Evolutionary conservation across 2,329 filamentous ascomycete genomes (phyloP).

Genomic region (Xylaria sp.): DNA sequence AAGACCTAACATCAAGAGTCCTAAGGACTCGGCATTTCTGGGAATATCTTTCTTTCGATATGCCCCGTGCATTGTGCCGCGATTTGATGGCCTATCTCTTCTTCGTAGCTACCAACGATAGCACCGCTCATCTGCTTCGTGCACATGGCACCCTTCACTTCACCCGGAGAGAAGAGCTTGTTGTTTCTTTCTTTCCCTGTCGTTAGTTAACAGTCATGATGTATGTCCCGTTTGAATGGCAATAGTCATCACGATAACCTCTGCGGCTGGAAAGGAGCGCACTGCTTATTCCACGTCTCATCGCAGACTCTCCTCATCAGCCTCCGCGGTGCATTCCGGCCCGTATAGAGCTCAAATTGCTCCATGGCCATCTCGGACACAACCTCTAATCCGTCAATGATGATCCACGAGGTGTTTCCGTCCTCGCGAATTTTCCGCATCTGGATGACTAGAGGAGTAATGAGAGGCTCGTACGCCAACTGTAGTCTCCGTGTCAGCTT

Average conservation of each 20-base stretch:
- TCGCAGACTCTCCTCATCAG: slow-evolving; percentile 68
- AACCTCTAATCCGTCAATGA: slow-evolving; percentile 74
- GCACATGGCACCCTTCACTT: not conserved
- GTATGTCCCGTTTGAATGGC: not conserved
- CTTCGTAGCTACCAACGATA: not conserved
- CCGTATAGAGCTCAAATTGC: slow-evolving; percentile 78
- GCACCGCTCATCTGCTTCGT: not conserved
- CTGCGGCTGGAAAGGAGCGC: slow-evolving; percentile 42
- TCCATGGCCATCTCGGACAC: slow-evolving; percentile 77
- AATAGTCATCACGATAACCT: slow-evolving; percentile 27
- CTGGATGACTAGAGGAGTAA: slow-evolving; percentile 72
- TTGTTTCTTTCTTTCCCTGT: not conserved
- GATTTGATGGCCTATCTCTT: not conserved
- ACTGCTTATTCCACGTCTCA: slow-evolving; percentile 50
- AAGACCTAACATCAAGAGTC: not conserved
- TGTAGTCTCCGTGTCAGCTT: slow-evolving; percentile 33
- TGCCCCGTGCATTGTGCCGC: not conserved
- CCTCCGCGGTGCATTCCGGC: slow-evolving; percentile 70
- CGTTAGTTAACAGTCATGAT: not conserved
- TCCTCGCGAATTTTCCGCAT: slow-evolving; percentile 58
- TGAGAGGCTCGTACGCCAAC: slow-evolving; percentile 72
- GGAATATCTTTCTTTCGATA: not conserved
- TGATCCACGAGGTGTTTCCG: slow-evolving; percentile 67
- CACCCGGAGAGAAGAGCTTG: not conserved
- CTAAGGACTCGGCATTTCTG: not conserved